Evolutionary conservation across 2,329 filamentous ascomycete species (phyloP).

Genomic region (Neonectria neomacrospora): DNA sequence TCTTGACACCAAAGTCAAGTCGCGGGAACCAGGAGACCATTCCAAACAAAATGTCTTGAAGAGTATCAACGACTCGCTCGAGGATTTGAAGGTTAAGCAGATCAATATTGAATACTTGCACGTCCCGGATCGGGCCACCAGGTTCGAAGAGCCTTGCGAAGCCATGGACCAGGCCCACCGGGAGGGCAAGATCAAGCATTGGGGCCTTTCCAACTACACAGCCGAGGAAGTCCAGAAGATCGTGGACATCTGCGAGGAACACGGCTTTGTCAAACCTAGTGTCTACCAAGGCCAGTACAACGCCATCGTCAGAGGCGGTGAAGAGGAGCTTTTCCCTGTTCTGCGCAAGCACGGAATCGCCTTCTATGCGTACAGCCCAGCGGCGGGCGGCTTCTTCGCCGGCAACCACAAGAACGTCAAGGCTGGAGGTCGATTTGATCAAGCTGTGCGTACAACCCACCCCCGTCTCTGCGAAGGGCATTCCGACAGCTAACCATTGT

Average conservation of each 20-base stretch:
- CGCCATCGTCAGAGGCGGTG: conserved; percentile 53
- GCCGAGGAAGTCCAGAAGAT: conserved; percentile 57
- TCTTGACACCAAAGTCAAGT: conserved; percentile 52
- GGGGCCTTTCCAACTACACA: conserved; percentile 60
- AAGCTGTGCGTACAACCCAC: conserved; percentile 33
- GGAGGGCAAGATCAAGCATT: conserved; percentile 56
- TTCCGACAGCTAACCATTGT: not conserved
- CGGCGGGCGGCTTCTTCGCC: conserved; percentile 40
- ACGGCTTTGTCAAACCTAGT: conserved; percentile 54
- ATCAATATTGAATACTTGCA: conserved; percentile 40
- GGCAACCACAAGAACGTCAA: conserved; percentile 38
- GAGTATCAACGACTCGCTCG: conserved; percentile 48
- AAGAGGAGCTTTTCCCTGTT: conserved; percentile 55
- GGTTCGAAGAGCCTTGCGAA: conserved; percentile 53
- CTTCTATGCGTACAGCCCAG: conserved; percentile 56
- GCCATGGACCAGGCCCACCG: conserved; percentile 55
- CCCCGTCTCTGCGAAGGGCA: not conserved
- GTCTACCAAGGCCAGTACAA: conserved; percentile 63
- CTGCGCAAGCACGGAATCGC: conserved; percentile 55
- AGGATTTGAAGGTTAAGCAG: conserved; percentile 39
- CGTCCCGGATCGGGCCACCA: conserved; percentile 52
- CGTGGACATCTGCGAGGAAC: conserved; percentile 54
- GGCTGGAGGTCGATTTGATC: conserved; percentile 41
- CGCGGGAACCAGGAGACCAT: conserved; percentile 43
- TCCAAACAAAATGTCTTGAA: conserved; percentile 41